Evolutionary conservation across 2,329 filamentous ascomycete genomes (phyloP).

Genomic region (Diatrype stigma): DNA sequence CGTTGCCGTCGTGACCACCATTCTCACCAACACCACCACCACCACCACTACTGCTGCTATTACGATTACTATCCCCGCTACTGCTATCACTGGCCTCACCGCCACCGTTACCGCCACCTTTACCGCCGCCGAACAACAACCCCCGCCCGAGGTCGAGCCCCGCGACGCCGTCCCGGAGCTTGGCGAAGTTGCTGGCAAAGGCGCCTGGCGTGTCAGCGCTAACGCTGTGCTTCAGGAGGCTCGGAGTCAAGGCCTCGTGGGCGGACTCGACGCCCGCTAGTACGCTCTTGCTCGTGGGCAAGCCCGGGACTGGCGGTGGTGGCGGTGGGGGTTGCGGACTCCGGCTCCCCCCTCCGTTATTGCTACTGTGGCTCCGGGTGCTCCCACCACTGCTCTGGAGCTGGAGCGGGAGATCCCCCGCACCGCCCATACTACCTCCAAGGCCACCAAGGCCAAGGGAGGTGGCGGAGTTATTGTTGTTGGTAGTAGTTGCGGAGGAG

Average conservation of each 20-base stretch:
- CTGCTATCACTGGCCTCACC: no score
- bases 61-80: neutral
- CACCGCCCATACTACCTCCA: no score
- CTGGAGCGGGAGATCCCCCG: no score
- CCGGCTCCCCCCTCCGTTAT: constrained; percentile 3
- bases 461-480: no score
- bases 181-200: constrained; percentile 35
- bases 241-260: constrained; percentile 45
- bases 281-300: constrained; percentile 46
- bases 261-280: constrained; percentile 57
- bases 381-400: no score
- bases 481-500: no score
- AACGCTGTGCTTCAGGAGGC: constrained; percentile 39
- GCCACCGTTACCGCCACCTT: constrained; percentile 8
- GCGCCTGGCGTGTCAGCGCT: constrained; percentile 42
- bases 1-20: neutral
- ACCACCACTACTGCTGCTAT: neutral
- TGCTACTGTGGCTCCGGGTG: no score
- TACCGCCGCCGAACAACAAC: constrained; percentile 35
- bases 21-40: neutral
- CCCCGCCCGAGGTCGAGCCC: constrained; percentile 46
- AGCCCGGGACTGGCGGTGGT: constrained; percentile 25
- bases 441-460: no score
- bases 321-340: constrained; percentile 21
- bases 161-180: constrained; percentile 44